Base-by-base conservation (phyloP, 2,329 filamentous ascomycete genomes). In the Penicillium brevicompactum region DNA sequence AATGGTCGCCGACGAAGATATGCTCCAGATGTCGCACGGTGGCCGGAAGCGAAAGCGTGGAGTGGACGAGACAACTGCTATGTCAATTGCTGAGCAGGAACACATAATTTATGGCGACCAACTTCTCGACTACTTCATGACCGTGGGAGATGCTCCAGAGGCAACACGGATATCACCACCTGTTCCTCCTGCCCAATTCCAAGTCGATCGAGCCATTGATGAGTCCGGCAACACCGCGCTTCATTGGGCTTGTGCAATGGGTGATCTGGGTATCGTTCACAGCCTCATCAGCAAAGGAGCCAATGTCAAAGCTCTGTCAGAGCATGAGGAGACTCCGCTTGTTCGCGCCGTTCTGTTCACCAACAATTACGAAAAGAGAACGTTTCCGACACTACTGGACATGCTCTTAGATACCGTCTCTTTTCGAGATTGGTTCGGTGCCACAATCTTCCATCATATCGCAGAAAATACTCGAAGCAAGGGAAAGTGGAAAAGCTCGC, bases 241-340 rank as follows among this genome's bases (percentile, higher is more conserved):
- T 62, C 94, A 99, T 71, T 99, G 94, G 94, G 94, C 92, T 16
- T 92, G 91, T 50, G 91, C 94, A 22, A 99, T 99, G 93, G 94
- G 94, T 55, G 94, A 97, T 64, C 81, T 97, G 30, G 90, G 93
- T 46, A 90, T 97, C 14, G 91, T 97, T 58, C 91, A 88, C 72
- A 89, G 96, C 72, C 80, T 99, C 16, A 88, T 94, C 65, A 83
- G 86, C 40, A 91, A 92, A 57, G 88, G 90, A 41, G 92, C 93
- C 10, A 86, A 86, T 57, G 80, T 91, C 14, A 84, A 86, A 30
- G 86, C 87, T 2, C 82, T 88, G 51, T 92, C 92, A 53, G 77
- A 84, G 6, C 73, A 77, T 49, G 88, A 89, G 54, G 93, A 97
- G 75, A 97, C 94, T 0, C 93, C 94, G 0, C 84, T 99, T 34